These are phyloP conservation scores for Hamigera avellanea DNA, from an alignment of 495 filamentous ascomycete species.

Conservation along the genomic window DNA sequence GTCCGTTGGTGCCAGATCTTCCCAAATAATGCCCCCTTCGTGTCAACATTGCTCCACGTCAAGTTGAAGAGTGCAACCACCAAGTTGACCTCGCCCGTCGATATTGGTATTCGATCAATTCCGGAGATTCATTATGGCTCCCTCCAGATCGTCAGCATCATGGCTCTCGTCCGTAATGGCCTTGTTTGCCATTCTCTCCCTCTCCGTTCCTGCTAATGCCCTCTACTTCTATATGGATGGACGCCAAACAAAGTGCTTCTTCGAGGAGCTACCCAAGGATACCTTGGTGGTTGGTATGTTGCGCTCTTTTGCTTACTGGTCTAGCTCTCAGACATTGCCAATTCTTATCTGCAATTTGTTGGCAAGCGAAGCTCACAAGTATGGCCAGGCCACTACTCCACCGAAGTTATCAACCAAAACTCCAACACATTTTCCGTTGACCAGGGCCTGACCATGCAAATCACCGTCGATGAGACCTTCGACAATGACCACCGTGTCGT, in stretches of 20 bases:
- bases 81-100: neutral
- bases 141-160: conserved; percentile 22
- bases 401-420: conserved; percentile 63
- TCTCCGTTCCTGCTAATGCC: conserved; percentile 55
- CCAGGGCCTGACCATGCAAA: conserved; percentile 65
- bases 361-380: neutral
- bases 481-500: conserved; percentile 97
- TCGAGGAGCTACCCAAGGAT: conserved; percentile 96
- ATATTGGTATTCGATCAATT: neutral
- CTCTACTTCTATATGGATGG: conserved; percentile 96
- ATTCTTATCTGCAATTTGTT: neutral
- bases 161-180: conserved; percentile 28
- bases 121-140: conserved; percentile 16
- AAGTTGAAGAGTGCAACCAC: no score
- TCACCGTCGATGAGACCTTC: conserved; percentile 92
- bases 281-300: conserved; percentile 78
- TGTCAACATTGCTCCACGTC: neutral
- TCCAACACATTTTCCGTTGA: conserved; percentile 52
- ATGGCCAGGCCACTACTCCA: conserved; percentile 62
- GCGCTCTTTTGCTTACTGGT: no score
- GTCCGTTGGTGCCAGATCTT: conserved; percentile 8
- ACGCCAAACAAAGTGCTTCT: conserved; percentile 67
- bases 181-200: conserved; percentile 27
- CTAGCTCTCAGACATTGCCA: no score
- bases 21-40: conserved; percentile 3